Percentiles rank a stretch among this genome's conserved stretches.
These are phyloP conservation scores for Crithidia sp. DNA, from an alignment of 208 protist species.

Conservation along the genomic window DNA sequence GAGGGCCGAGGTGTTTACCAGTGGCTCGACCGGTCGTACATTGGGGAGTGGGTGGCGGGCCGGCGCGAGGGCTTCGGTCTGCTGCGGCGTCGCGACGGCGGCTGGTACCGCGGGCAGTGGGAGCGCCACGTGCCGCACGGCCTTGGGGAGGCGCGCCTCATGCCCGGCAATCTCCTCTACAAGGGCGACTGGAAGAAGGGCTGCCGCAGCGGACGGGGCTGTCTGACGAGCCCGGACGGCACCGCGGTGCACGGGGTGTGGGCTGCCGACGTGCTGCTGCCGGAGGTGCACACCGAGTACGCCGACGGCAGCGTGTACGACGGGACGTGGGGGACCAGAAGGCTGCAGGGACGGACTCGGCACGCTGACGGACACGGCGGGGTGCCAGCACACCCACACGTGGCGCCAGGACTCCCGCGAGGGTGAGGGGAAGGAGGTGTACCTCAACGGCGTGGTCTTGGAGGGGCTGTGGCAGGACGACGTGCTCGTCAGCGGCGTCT, in stretches of 20 bases:
- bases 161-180: conserved; percentile 59
- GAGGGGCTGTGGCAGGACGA: conserved; percentile 67
- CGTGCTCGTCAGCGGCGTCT: conserved; percentile 49
- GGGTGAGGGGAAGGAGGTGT: conserved; percentile 58
- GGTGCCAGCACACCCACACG: conserved; percentile 63
- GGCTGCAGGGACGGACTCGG: conserved; percentile 66
- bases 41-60: conserved; percentile 77
- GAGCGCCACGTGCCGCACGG: conserved; percentile 72
- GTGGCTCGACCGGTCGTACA: conserved; percentile 79
- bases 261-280: conserved; percentile 46
- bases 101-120: conserved; percentile 86
- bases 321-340: conserved; percentile 60
- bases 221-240: conserved; percentile 41
- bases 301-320: conserved; percentile 73
- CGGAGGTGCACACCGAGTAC: conserved; percentile 56
- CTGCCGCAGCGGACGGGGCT: conserved; percentile 58
- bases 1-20: conserved; percentile 84
- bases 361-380: conserved; percentile 33
- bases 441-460: conserved; percentile 65
- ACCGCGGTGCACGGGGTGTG: conserved; percentile 53
- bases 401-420: conserved; percentile 67
- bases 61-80: conserved; percentile 77
- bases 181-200: conserved; percentile 63
- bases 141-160: conserved; percentile 59
- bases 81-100: conserved; percentile 59